Conservation (phyloP, 2,329 filamentous ascomycete genomes). For the Fusarium duplospermum region DNA sequence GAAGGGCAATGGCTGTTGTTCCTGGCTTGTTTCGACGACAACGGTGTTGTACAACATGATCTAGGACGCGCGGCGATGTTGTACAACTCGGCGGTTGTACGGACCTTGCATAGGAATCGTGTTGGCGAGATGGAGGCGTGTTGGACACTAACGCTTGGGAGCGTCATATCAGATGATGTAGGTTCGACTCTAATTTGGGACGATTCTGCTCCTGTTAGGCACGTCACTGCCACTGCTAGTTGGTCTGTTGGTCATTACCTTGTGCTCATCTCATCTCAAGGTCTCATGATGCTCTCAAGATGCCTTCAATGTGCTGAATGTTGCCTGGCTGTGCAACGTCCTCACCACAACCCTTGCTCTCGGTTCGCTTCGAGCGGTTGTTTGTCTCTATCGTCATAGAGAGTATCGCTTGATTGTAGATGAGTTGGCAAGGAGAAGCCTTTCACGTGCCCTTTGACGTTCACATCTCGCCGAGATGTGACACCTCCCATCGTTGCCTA, state of each 20-base stretch:
- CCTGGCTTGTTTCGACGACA: background rate
- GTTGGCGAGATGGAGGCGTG: background rate
- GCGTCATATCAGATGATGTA: background rate
- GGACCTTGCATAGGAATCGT: no score
- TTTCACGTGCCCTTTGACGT: background rate
- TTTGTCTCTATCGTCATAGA: background rate
- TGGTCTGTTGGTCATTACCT: background rate
- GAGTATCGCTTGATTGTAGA: background rate
- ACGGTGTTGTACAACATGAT: slow-evolving; percentile 11
- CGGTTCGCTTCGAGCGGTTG: no score
- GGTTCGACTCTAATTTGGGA: background rate
- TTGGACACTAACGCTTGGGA: background rate
- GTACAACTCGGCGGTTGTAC: background rate
- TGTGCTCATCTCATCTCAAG: background rate
- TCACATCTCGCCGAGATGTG: background rate
- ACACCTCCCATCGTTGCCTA: slow-evolving; percentile 18
- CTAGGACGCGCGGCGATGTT: slow-evolving; percentile 29
- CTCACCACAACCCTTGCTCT: background rate
- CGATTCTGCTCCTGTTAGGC: background rate
- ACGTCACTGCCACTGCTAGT: background rate
- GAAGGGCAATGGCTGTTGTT: no score
- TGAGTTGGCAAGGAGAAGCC: background rate
- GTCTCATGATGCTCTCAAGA: background rate
- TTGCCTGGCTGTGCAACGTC: background rate
- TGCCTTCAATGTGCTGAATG: background rate